phyloP scores from a whole-genome alignment of 73 alveolate genomes.

The Paramecium primaurelia region DNA sequence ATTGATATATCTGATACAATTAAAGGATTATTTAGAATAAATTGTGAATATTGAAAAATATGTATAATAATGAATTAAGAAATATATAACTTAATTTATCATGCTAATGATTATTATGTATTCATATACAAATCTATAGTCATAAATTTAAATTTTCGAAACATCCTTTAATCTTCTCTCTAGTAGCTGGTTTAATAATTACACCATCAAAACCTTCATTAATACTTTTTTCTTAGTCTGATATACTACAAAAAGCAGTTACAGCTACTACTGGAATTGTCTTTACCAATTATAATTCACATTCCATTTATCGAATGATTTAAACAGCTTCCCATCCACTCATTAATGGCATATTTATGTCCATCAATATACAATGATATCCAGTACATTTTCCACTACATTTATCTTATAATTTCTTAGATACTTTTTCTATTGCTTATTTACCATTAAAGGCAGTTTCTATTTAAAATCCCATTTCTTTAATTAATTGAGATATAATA shows the following conservation, averaged over 20 bases:
- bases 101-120: neutral
- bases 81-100: neutral
- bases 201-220: slow-evolving; percentile 20
- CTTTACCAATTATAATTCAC: neutral
- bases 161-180: neutral
- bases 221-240: neutral
- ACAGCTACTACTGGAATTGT: slow-evolving; percentile 37
- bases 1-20: neutral
- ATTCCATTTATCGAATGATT: slow-evolving; percentile 17
- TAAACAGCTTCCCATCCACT: slow-evolving; percentile 48
- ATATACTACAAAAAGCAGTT: slow-evolving; percentile 23
- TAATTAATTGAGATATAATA: neutral
- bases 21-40: neutral
- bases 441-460: slow-evolving; percentile 39
- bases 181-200: slow-evolving; percentile 20
- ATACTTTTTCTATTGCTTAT: neutral
- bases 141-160: slow-evolving; percentile 14
- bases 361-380: neutral
- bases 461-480: neutral
- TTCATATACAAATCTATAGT: neutral
- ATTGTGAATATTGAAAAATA: slow-evolving; percentile 19
- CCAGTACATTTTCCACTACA: slow-evolving; percentile 13
- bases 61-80: neutral
- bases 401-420: neutral
- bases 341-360: slow-evolving; percentile 2